Percentiles rank a stretch among this genome's conserved stretches.
Conservation (phyloP, 31 red algal genomes). For the Porphyra umbilicalis region DNA sequence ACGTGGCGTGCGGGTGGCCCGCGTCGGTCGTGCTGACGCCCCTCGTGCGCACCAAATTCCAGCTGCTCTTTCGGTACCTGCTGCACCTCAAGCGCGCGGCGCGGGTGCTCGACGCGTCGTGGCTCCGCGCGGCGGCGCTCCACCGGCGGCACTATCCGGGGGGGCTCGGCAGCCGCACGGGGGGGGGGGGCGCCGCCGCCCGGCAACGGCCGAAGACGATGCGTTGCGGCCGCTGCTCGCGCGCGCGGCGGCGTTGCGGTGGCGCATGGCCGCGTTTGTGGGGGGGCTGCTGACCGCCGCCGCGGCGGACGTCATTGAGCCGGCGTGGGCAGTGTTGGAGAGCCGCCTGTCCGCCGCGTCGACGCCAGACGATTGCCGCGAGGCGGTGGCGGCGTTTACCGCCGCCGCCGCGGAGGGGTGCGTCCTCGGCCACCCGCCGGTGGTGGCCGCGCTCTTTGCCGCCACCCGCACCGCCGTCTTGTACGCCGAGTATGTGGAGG, state of each 20-base stretch:
- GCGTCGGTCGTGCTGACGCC: slow-evolving; percentile 32
- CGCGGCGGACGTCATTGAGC: slow-evolving; percentile 43
- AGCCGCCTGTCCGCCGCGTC: slow-evolving; percentile 5
- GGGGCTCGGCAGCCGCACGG: neutral
- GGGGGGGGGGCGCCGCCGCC: neutral
- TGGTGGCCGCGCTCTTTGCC: slow-evolving; percentile 20
- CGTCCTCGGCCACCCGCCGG: slow-evolving; percentile 23
- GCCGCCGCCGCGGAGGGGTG: slow-evolving; percentile 16
- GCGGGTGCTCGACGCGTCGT: slow-evolving; percentile 35
- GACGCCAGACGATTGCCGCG: slow-evolving; percentile 38
- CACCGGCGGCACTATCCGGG: neutral
- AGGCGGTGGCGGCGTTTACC: slow-evolving; percentile 15
- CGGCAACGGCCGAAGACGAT: neutral
- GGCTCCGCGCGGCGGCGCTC: neutral
- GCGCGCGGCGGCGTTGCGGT: slow-evolving; percentile 42
- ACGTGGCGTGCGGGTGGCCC: slow-evolving; percentile 37
- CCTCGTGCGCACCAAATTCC: slow-evolving; percentile 45
- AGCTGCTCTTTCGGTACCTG: slow-evolving; percentile 57
- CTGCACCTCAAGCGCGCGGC: slow-evolving; percentile 47
- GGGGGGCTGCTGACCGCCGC: slow-evolving; percentile 34
- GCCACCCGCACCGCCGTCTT: slow-evolving; percentile 22
- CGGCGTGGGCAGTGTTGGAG: slow-evolving; percentile 35
- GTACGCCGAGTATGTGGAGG: slow-evolving; percentile 30
- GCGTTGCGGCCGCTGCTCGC: slow-evolving; percentile 9
- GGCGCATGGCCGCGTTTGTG: slow-evolving; percentile 50